Evolutionary conservation across 2,329 filamentous ascomycete species (phyloP), one percentile per base, ranked within the genome.

Genomic region (Ustulina deusta): DNA sequence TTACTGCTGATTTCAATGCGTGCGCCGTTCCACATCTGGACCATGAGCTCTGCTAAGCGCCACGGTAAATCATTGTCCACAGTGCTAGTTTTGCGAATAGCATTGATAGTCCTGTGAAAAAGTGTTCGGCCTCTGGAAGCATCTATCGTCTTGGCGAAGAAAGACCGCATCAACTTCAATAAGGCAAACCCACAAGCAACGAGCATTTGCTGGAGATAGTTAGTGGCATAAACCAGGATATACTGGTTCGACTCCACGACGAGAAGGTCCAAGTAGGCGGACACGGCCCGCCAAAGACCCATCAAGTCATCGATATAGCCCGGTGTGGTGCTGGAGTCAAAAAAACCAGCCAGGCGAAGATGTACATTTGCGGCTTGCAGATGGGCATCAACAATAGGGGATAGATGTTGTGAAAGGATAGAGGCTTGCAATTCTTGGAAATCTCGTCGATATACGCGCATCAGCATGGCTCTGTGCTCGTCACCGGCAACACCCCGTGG

Each of bases 141-240:
- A 72, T 94, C 91, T 63, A 92, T 88, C n/a, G 89, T 89, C 72
- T 86, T 86, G 46, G 90, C 86, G 73, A 94, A 94, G 80, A 90
- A 91, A 22, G 92, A 93, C 57, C 90, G 88, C 80, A 94, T 90
- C 64, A 95, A 84, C 75, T 94, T 95, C 69, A 94, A 84, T 55
- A 96, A 82, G 0, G 91, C 90, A 74, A 94, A 94, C 3, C 90
- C 90, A 5, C 90, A 91, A 1, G 92, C 92, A n/a, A 94, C 88
- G 64, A 94, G 88, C 90, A 95, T 94, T 79, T 95, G 92, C 76
- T 93, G 90, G 60, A 95, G 88, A 78, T 94, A 94, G 77, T 91
- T 93, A 71, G 88, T 90, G 29, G 89, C 87, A 74, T 91, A 90
- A 57, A 86, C 85, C 32, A 93, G 81, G 57, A 91, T 85, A 56